Evolutionary conservation across 768 basidiomycete genomes (phyloP).

Genomic region (Aureoboletus auriporus): DNA sequence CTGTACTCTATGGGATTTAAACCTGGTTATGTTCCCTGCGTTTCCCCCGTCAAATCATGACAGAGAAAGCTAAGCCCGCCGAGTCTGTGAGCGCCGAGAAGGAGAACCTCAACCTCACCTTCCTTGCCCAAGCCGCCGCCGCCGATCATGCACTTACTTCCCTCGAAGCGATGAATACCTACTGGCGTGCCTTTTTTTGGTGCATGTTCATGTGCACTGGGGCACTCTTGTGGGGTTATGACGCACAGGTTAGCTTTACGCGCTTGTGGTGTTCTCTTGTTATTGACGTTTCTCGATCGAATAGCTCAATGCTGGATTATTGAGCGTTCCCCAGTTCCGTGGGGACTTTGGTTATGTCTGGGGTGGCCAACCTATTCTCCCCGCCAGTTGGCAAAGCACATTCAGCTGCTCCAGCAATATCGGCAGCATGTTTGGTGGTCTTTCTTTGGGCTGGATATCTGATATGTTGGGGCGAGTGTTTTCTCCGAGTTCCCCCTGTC

Average conservation of each 20-base stretch:
- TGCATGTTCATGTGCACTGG: constrained; percentile 23
- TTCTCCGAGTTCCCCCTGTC: neutral
- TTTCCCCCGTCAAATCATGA: constrained; percentile 4
- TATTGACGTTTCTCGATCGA: no score
- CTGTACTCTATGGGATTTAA: no score
- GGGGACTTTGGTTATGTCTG: constrained; percentile 20
- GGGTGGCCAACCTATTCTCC: constrained; percentile 6
- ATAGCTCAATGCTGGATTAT: constrained; percentile 18
- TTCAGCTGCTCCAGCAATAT: constrained; percentile 22
- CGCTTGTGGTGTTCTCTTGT: neutral
- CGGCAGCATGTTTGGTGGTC: constrained; percentile 25
- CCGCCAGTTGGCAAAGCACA: constrained; percentile 27
- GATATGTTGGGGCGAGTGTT: constrained; percentile 17
- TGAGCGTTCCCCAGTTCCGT: constrained; percentile 24
- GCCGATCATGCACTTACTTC: constrained; percentile 19
- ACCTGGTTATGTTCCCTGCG: neutral
- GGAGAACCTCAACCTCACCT: constrained; percentile 8
- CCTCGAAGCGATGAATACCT: constrained; percentile 13
- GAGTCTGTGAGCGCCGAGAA: constrained; percentile 1
- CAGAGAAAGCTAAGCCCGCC: no score
- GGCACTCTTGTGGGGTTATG: constrained; percentile 25
- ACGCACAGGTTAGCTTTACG: constrained; percentile 15
- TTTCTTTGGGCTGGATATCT: constrained; percentile 20
- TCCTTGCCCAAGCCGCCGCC: constrained; percentile 21
- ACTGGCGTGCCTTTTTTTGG: constrained; percentile 26